phyloP scores from a whole-genome alignment of 345 rosid genomes.

The Brassica rapa region DNA sequence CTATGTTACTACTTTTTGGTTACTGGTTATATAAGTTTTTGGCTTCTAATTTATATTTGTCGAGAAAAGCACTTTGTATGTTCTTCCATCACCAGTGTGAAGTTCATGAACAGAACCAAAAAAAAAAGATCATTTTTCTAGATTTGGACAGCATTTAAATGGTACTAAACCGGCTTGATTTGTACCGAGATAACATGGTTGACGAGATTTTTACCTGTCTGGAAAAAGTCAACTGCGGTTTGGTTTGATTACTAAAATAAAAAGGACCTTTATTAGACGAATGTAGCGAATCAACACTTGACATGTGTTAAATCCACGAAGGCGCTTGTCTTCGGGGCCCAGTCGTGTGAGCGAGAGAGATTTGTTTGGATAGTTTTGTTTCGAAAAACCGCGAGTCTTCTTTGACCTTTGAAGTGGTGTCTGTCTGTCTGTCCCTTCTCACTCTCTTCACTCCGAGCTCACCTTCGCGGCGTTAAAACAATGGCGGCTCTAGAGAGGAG shows the following conservation, averaged over 20 bases:
- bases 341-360: not conserved
- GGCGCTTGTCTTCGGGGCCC: not conserved
- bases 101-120: not conserved
- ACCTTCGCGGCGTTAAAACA: slow-evolving; percentile 38
- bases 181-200: not conserved
- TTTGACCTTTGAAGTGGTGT: not conserved
- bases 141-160: not conserved
- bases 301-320: slow-evolving; percentile 38
- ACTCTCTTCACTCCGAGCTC: slow-evolving; percentile 18
- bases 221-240: slow-evolving; percentile 24
- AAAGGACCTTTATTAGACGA: not conserved
- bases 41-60: not conserved
- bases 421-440: not conserved
- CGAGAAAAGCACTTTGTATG: not conserved
- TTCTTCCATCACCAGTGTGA: not conserved
- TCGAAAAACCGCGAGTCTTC: slow-evolving; percentile 28
- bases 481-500: slow-evolving; percentile 63
- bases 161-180: not conserved
- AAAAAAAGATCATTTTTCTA: too few species aligned
- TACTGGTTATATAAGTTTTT: not conserved
- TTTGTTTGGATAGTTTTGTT: not conserved
- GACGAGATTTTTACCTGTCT: not conserved
- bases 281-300: not conserved
- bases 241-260: not conserved
- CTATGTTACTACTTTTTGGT: not conserved